Evolutionary conservation across 2,329 filamentous ascomycete genomes (phyloP).

Genomic region (Taxawa tesnikishii): DNA sequence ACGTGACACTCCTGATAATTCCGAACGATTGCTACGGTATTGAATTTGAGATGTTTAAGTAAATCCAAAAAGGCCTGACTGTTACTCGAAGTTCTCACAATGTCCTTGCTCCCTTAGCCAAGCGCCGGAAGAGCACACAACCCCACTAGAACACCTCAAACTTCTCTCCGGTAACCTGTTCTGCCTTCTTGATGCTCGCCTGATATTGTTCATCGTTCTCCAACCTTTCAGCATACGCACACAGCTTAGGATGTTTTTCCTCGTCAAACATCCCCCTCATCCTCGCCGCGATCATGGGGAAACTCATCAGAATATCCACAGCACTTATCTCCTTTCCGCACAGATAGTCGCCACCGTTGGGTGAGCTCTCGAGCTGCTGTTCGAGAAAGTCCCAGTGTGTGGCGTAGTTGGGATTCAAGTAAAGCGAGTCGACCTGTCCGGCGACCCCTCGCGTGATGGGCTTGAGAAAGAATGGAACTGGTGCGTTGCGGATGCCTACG

Average conservation of each 20-base stretch:
- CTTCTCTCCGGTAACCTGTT: slow-evolving; percentile 25
- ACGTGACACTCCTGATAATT: too few species aligned
- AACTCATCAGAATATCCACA: slow-evolving; percentile 42
- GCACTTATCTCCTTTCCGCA: slow-evolving; percentile 36
- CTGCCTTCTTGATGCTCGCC: slow-evolving; percentile 36
- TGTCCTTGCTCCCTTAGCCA: too few species aligned
- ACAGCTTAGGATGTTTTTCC: slow-evolving; percentile 33
- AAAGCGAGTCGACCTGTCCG: slow-evolving; percentile 30
- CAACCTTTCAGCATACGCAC: slow-evolving; percentile 31
- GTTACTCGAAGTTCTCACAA: too few species aligned
- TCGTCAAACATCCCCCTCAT: slow-evolving; percentile 23
- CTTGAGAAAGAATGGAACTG: slow-evolving; percentile 55
- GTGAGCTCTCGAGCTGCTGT: slow-evolving; percentile 32
- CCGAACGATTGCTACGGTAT: too few species aligned
- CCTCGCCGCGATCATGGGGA: slow-evolving; percentile 34
- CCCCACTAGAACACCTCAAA: too few species aligned
- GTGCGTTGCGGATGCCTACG: slow-evolving; percentile 23
- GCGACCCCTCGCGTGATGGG: slow-evolving; percentile 48
- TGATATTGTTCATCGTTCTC: slow-evolving; percentile 34
- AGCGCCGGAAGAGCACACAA: too few species aligned
- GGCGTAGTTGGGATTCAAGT: slow-evolving; percentile 34
- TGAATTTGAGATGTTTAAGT: too few species aligned
- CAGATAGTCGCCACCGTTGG: slow-evolving; percentile 36
- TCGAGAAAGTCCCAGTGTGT: slow-evolving; percentile 41
- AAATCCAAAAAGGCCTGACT: too few species aligned